phyloP scores from a whole-genome alignment of 2,329 filamentous ascomycete genomes.

The Nakataea oryzae region DNA sequence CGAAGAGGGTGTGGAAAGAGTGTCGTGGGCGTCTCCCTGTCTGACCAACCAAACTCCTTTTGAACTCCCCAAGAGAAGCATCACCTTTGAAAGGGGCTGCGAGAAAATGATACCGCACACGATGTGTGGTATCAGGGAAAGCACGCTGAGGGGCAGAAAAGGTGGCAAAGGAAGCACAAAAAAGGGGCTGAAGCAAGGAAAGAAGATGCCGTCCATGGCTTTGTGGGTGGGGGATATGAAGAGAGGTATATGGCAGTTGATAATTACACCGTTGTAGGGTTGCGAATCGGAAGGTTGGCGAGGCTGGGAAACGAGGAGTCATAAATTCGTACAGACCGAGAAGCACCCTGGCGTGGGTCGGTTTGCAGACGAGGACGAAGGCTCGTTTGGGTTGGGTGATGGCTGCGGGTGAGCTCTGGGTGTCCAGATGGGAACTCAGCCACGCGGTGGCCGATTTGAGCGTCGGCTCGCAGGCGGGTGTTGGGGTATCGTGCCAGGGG shows the following conservation, averaged over 20 bases:
- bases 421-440: background rate
- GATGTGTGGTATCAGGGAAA: too few relatives aligned
- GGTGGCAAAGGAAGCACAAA: background rate
- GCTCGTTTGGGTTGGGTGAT: background rate
- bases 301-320: background rate
- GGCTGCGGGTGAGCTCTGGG: background rate
- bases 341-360: background rate
- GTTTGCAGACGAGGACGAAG: background rate
- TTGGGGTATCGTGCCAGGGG: background rate
- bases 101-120: background rate
- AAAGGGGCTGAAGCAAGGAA: background rate
- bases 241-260: background rate
- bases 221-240: background rate
- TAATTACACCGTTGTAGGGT: background rate
- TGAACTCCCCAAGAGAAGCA: background rate
- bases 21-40: background rate
- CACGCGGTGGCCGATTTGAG: background rate
- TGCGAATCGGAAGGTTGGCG: background rate
- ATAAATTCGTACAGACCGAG: slow-evolving; percentile 1
- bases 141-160: background rate
- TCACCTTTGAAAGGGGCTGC: background rate
- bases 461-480: background rate
- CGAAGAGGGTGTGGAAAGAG: background rate
- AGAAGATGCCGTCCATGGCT: background rate
- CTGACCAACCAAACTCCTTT: background rate